Percentiles rank a stretch among this genome's conserved stretches.
Conservation (phyloP, 1,284 basidiomycete genomes). For the Ustilago esculenta region DNA sequence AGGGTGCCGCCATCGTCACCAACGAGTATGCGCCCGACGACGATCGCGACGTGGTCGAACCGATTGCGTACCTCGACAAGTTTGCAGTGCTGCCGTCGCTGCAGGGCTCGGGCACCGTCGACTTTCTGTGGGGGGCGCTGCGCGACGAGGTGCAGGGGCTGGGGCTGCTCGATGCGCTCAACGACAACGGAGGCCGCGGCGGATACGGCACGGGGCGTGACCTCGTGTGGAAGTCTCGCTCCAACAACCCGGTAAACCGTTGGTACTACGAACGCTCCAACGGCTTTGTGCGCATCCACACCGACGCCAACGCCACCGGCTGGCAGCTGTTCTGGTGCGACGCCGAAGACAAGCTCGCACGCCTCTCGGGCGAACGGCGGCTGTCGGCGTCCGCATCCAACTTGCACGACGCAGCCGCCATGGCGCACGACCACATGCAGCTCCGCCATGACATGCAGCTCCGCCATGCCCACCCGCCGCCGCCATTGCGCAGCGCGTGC, state of each 20-base stretch:
- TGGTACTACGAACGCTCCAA: constrained; percentile 98
- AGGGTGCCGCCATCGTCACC: constrained; percentile 93
- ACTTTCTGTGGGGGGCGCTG: constrained; percentile 98
- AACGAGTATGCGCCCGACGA: constrained; percentile 72
- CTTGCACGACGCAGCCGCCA: constrained; percentile 36
- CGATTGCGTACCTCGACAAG: constrained; percentile 95
- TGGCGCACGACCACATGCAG: constrained; percentile 39
- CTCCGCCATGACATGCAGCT: constrained; percentile 18
- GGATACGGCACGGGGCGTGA: constrained; percentile 90
- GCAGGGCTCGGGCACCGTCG: constrained; percentile 97
- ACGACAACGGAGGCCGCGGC: constrained; percentile 84
- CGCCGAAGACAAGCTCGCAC: constrained; percentile 77
- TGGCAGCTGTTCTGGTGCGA: constrained; percentile 99
- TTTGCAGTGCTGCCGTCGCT: constrained; percentile 94
- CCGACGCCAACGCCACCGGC: constrained; percentile 36
- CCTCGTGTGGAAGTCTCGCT: constrained; percentile 91
- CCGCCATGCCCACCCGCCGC: too few relatives aligned
- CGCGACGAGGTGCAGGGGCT: constrained; percentile 98
- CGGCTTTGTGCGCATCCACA: constrained; percentile 80
- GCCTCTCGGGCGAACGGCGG: constrained; percentile 54
- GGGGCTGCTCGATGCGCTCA: constrained; percentile 90
- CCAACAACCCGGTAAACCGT: constrained; percentile 95
- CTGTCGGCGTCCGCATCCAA: constrained; percentile 34
- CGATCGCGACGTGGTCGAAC: constrained; percentile 28
- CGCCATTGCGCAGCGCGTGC: too few relatives aligned